Conservation (phyloP, 1,284 basidiomycete genomes). For the Mixia osmundae region DNA sequence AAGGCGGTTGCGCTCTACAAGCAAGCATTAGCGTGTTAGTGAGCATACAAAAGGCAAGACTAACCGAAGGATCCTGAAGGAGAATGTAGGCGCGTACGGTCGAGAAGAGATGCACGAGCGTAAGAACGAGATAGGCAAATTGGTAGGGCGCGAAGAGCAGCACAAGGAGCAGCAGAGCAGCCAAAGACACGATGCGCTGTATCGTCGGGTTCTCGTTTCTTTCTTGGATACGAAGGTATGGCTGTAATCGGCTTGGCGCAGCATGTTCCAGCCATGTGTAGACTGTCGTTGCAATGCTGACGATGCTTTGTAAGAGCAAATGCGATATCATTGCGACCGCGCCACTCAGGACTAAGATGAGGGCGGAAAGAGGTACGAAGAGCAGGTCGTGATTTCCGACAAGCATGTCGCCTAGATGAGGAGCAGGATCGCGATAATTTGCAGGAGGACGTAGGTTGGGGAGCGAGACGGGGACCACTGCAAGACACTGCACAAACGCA, state of each 20-base stretch:
- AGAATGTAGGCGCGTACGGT: slow-evolving; percentile 16
- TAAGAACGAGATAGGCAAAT: slow-evolving; percentile 60
- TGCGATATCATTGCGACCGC: slow-evolving; percentile 5
- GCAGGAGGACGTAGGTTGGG: too few relatives aligned
- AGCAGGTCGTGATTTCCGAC: slow-evolving; percentile 11
- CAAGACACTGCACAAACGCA: too few relatives aligned
- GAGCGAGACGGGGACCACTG: too few relatives aligned
- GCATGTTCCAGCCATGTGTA: too few relatives aligned
- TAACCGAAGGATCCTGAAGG: slow-evolving; percentile 1
- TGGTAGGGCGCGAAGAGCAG: slow-evolving; percentile 65
- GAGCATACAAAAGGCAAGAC: too few relatives aligned
- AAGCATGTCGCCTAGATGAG: slow-evolving; percentile 9
- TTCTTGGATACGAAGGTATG: too few relatives aligned
- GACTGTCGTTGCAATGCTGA: too few relatives aligned
- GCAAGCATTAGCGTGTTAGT: too few relatives aligned
- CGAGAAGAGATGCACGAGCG: slow-evolving; percentile 39
- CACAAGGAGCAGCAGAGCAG: slow-evolving; percentile 38
- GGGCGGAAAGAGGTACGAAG: slow-evolving; percentile 7
- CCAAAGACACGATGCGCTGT: slow-evolving; percentile 31
- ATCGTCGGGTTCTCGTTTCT: too few relatives aligned
- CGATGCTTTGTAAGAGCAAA: neutral
- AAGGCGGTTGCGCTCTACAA: too few relatives aligned
- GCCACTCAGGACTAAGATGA: slow-evolving; percentile 5
- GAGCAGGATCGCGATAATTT: too few relatives aligned
- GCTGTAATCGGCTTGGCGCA: too few relatives aligned